These are phyloP conservation scores for Lactifluus subvellereus DNA, from an alignment of 768 basidiomycete species.

Conservation along the genomic window DNA sequence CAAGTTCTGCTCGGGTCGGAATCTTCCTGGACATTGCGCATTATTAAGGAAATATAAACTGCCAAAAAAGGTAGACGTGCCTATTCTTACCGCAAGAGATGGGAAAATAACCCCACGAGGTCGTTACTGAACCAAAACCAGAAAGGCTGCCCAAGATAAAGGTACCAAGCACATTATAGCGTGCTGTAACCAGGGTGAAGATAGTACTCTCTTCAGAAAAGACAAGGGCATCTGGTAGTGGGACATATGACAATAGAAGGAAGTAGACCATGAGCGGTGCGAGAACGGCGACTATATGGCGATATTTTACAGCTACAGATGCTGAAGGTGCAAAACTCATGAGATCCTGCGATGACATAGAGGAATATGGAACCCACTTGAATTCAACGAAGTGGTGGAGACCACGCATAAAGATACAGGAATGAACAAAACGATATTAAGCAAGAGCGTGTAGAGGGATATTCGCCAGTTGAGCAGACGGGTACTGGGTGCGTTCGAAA, in stretches of 20 bases:
- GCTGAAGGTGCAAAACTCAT: background rate
- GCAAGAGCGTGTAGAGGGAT: slow-evolving; percentile 56
- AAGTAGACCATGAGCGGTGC: slow-evolving; percentile 40
- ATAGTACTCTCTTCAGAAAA: slow-evolving; percentile 35
- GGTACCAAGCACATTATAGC: slow-evolving; percentile 71
- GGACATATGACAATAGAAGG: slow-evolving; percentile 57
- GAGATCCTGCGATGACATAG: background rate
- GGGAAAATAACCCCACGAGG: slow-evolving; percentile 57
- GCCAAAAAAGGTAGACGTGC: slow-evolving; percentile 18
- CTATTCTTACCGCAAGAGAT: slow-evolving; percentile 31
- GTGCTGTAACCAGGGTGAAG: slow-evolving; percentile 40
- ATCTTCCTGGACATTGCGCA: slow-evolving; percentile 27
- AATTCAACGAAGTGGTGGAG: slow-evolving; percentile 34
- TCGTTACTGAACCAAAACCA: slow-evolving; percentile 70
- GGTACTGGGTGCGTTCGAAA: slow-evolving; percentile 36
- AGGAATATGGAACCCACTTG: slow-evolving; percentile 19
- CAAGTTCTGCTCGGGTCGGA: slow-evolving; percentile 49
- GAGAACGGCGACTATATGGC: slow-evolving; percentile 10
- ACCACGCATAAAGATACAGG: slow-evolving; percentile 61
- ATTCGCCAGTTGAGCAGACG: slow-evolving; percentile 63
- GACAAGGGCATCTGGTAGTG: slow-evolving; percentile 50
- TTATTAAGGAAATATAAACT: background rate
- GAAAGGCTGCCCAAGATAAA: slow-evolving; percentile 74
- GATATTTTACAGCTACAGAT: slow-evolving; percentile 2
- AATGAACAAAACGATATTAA: slow-evolving; percentile 56